Evolutionary conservation across 2,329 filamentous ascomycete species (phyloP), one percentile per base, ranked within the genome.

Genomic region (Atkinsonella hypoxylon): DNA sequence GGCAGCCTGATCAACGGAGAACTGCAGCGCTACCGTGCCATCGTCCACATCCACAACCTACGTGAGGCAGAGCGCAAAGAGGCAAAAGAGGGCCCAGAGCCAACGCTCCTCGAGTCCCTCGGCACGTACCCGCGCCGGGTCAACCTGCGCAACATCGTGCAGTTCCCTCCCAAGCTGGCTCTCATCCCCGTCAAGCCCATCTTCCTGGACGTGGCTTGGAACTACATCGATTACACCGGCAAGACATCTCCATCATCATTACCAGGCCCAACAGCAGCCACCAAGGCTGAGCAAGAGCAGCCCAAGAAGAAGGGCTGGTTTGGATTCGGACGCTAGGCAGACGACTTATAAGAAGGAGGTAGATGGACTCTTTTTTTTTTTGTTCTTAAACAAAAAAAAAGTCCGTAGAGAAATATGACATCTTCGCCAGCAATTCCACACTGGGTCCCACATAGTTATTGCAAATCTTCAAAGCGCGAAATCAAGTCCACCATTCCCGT

Each of bases 191-290:
- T 95, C 48, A 98, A 98, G 72, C 93, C 93, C 30, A 76, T 97
- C 34, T 97, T 97, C 74, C 80, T 97, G 53, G 93, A 98, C 63
- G 85, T 95, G 8, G 93, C 93, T 10, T 98, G 89, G 87, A 97
- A 97, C 65, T 97, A 96, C 64, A 90, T 98, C 55, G 82, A 89
- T 46, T 98, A 98, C 63, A 89, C 90, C 0, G 82, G 82, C 34
- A 81, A 81, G 58, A 58, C 67, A 26, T 43, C 38, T 1, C 32
- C 31, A 11, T 6, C 45, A 22, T 10, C 45, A 17, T 10, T 26
- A 32, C 10, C 64, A n/a, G 41, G 42, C 12, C 57, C 57, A 9
- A 56, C 61, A 42, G 66, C 63, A 53, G 60, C 70, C 51, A 67
- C 70, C 47, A 53, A 60, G 55, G 66, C 74, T 57, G 45, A 48